A percentile compares a stretch with the other conserved stretches of the same genome.
Evolutionary conservation across 202 grass and related monocot species (phyloP).

Genomic region (Panicum hallii): DNA sequence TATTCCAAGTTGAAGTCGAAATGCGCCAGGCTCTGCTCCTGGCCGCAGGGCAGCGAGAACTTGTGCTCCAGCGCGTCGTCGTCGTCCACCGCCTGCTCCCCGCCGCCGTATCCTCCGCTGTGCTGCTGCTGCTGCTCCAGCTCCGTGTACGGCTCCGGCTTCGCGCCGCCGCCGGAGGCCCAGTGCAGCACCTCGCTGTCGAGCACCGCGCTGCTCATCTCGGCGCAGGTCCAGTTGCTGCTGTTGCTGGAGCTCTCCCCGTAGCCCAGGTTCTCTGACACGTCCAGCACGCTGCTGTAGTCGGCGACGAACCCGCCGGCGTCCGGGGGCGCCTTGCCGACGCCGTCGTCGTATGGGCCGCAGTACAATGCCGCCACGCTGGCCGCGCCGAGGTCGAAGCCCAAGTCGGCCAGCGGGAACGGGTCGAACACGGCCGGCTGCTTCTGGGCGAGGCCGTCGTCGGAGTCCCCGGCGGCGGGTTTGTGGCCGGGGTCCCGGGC

Average conservation of each 20-base stretch:
- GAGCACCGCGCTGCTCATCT: conserved; percentile 49
- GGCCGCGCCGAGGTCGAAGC: conserved; percentile 29
- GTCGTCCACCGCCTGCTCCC: conserved; percentile 9
- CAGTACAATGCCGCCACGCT: conserved; percentile 39
- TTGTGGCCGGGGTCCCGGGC: conserved; percentile 16
- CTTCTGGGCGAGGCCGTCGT: not conserved
- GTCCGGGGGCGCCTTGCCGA: conserved; percentile 14
- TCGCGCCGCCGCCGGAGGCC: conserved; percentile 26
- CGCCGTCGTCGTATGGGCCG: not conserved
- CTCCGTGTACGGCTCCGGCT: conserved; percentile 47
- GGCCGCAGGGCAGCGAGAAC: conserved; percentile 50
- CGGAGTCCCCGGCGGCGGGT: not conserved
- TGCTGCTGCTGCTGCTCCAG: conserved; percentile 41
- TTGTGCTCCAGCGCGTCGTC: conserved; percentile 51
- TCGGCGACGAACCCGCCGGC: conserved; percentile 47
- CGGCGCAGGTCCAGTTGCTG: conserved; percentile 77
- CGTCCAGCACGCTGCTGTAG: conserved; percentile 74
- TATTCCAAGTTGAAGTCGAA: conserved; percentile 66
- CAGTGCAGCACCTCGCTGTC: conserved; percentile 66
- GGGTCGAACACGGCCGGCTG: conserved; percentile 65
- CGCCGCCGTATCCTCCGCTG: not conserved
- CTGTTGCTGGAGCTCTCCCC: conserved; percentile 93
- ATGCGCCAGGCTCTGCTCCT: conserved; percentile 56
- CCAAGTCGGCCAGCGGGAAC: conserved; percentile 64
- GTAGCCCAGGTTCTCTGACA: conserved; percentile 76